Percentiles rank a stretch among this genome's conserved stretches.
These are phyloP conservation scores for Barbarea vulgaris DNA, from an alignment of 345 rosid genomes.

Conservation along the genomic window DNA sequence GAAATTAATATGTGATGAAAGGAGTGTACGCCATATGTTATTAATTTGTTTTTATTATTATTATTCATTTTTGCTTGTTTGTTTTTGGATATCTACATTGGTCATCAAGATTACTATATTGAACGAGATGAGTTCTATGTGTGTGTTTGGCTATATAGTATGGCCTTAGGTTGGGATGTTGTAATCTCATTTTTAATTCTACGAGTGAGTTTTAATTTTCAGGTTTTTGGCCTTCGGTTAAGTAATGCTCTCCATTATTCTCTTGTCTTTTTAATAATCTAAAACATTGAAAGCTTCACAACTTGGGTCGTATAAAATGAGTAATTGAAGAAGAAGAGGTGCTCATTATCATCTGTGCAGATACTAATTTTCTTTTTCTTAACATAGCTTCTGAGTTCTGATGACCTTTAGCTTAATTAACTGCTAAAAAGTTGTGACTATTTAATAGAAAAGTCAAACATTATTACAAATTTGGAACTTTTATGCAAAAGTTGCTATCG, in stretches of 20 bases:
- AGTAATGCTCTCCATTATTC: not conserved
- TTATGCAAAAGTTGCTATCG: conserved; percentile 33
- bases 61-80: conserved; percentile 32
- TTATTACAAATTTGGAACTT: conserved; percentile 22
- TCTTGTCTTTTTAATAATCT: not conserved
- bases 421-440: conserved; percentile 31
- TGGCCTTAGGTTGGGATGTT: conserved; percentile 13
- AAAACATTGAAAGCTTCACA: not conserved
- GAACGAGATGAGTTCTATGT: conserved; percentile 14
- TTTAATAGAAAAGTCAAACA: conserved; percentile 34
- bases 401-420: conserved; percentile 27
- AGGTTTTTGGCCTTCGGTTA: not conserved
- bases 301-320: conserved; percentile 7
- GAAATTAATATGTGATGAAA: conserved; percentile 19
- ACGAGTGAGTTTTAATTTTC: conserved; percentile 26
- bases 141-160: conserved; percentile 22
- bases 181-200: conserved; percentile 18
- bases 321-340: conserved; percentile 4
- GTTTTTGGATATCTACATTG: conserved; percentile 14
- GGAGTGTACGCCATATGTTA: conserved; percentile 7
- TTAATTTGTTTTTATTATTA: not conserved
- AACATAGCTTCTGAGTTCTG: conserved; percentile 36
- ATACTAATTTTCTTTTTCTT: not conserved
- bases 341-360: conserved; percentile 15
- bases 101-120: conserved; percentile 1